Base-by-base conservation (phyloP, 2,329 filamentous ascomycete genomes). In the Mycosphaerella sp. region DNA sequence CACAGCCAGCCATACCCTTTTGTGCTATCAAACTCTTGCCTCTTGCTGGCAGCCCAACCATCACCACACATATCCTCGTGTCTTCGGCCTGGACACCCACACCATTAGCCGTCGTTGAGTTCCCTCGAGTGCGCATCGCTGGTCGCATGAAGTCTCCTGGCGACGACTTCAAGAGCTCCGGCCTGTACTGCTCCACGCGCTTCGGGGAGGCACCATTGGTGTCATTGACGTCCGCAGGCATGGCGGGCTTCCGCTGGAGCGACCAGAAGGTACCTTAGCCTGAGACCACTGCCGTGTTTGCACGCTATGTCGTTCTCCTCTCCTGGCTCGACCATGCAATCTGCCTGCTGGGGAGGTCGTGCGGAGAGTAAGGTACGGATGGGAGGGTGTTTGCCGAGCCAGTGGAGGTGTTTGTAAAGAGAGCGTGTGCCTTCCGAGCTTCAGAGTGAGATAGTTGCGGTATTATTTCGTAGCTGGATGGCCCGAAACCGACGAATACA, bases 11-110 rank as follows among this genome's bases (percentile, higher is more conserved):
- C 54, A 17, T 61, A 66, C 65, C 63, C 60, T 96, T 96, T 66
- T 95, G 89, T 61, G 93, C 91, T 68, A 98, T 97, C 70, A 95
- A 82, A 75, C 89, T 95, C 79, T 98, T 98, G 66, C 93, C 93
- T 62, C 93, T 80, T 55, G 93, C 93, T 49, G 93, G 93, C 68
- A 98, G 78, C 60, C 93, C 93, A 54, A 98, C 93, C 93, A 98
- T 97, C 64, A 98, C 89, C 59, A 98, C 90, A 71, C 91, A 97
- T 75, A 98, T 94, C 70, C 87, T 88, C 55, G 88, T 91, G 71
- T 96, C 89, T 76, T 97, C 91, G 64, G 87, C 87, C 87, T 95
- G 86, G 59, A 90, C 79, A 65, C 85, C 86, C 63, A 81, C 74
- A 60, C 85, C 83, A 69, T 76, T 77, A 73, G 74, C 73, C 46